A percentile compares a stretch with the other conserved stretches of the same genome.
phyloP scores from a whole-genome alignment of 305 asterid species.

The Euphrasia arctica region DNA sequence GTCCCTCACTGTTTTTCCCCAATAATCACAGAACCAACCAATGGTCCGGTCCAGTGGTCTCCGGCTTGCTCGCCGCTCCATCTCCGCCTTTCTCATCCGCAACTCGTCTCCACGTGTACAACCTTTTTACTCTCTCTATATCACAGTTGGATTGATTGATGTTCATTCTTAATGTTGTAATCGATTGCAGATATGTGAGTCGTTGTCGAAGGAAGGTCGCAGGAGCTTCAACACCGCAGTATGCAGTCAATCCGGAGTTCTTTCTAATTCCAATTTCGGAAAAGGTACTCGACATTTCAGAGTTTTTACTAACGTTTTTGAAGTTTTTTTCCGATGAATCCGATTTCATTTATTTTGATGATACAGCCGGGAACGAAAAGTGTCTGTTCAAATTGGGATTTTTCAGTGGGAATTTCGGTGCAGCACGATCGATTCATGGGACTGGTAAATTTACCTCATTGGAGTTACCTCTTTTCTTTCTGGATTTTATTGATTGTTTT shows the following conservation, averaged over 20 bases:
- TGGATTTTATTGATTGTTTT: not conserved
- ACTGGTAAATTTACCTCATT: conserved; percentile 40
- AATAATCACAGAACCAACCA: conserved; percentile 24
- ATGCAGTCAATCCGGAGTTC: conserved; percentile 32
- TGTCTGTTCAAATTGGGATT: conserved; percentile 39
- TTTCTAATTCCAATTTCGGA: conserved; percentile 32
- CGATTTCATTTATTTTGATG: conserved; percentile 15
- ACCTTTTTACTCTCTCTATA: not conserved
- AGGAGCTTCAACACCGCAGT: conserved; percentile 46
- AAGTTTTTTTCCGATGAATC: not conserved
- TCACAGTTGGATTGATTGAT: not conserved
- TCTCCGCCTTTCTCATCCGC: conserved; percentile 36
- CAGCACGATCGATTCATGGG: conserved; percentile 55
- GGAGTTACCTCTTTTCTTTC: not conserved
- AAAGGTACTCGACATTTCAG: conserved; percentile 34
- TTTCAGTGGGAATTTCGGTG: conserved; percentile 34
- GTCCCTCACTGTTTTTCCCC: not conserved
- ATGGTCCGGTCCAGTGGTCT: conserved; percentile 60
- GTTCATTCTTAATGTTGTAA: conserved; percentile 6
- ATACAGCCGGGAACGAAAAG: conserved; percentile 36
- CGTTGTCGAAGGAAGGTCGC: conserved; percentile 33
- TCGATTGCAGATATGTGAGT: conserved; percentile 42
- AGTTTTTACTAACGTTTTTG: not conserved
- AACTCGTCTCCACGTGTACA: conserved; percentile 32
- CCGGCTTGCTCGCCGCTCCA: conserved; percentile 52